Evolutionary conservation across 495 filamentous ascomycete genomes (phyloP).

Genomic region (Podospora australis): DNA sequence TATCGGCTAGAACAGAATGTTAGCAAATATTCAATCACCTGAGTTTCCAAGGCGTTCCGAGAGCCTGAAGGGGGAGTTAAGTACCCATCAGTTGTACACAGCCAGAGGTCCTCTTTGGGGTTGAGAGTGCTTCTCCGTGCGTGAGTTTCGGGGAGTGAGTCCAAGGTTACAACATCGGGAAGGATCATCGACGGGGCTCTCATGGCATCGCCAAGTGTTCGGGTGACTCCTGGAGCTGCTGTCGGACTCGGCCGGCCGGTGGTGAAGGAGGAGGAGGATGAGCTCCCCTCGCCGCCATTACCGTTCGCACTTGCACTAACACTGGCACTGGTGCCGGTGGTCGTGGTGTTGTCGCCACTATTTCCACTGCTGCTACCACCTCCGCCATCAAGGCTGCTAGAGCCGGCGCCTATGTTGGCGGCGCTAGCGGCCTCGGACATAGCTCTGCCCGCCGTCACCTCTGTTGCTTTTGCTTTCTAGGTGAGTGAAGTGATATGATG

Average conservation of each 20-base stretch:
- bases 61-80: conserved; percentile 8
- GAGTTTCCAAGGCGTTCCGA: not conserved
- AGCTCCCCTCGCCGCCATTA: conserved; percentile 1
- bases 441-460: no score
- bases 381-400: not conserved
- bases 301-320: not conserved
- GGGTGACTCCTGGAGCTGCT: conserved; percentile 6
- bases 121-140: conserved; percentile 24
- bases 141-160: conserved; percentile 19
- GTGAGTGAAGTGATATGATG: not conserved
- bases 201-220: conserved; percentile 37
- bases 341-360: no score
- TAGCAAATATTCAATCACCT: conserved; percentile 2
- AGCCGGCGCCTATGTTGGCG: not conserved
- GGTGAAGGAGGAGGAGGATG: not conserved
- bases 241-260: not conserved
- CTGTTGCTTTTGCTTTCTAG: not conserved
- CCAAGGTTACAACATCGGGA: conserved; percentile 34
- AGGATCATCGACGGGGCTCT: conserved; percentile 30
- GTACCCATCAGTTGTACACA: conserved; percentile 42
- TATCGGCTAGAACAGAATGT: conserved; percentile 27
- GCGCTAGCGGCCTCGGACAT: conserved; percentile 3
- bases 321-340: not conserved
- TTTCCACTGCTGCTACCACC: not conserved
- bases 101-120: conserved; percentile 41